Base-by-base conservation (phyloP, 1,284 basidiomycete species). In the Vanrija pseudolonga region DNA sequence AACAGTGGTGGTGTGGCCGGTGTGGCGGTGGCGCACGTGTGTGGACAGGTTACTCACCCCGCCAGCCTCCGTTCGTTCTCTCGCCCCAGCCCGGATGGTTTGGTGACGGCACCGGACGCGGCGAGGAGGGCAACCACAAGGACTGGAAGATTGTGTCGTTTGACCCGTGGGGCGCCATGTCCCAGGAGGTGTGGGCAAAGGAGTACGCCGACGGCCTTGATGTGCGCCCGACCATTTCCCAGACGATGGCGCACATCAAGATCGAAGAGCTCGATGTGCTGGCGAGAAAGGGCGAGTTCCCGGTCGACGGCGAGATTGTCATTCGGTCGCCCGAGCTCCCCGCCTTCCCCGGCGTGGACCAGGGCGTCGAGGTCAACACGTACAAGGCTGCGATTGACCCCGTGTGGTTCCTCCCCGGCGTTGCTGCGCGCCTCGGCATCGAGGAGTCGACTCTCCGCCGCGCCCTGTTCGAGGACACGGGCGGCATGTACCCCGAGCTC, bases 401-500 rank as follows among this genome's bases (percentile, higher is more conserved):
- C 0, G 91, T 96, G 12, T 97, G 94, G 94, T 92, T 88, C 73
- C 79, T 98, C 0, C 94, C 95, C 38, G 92, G 93, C n/a, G 85
- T 95, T 0, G 90, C 91, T 1, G 85, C 89, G 63, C 81, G 91
- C 26, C 90, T 95, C 66, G 87, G 85, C 40, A 91, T 95, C 47
- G 88, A 89, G 0, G 95, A 98, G 74, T 83, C 80, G 11, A 77
- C 90, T 1, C 82, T 98, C 9, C 85, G 94, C 32, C 82, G 94
- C 19, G 88, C 90, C 0, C 80, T 98, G 28, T 98, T 97, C 64
- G 61, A 60, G 72, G 93, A 97, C 56, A 80, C 79, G 0, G 92
- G 92, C 65, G 93, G 92, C 67, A 94, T 94, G 87, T 95, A 96
- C 74, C 93, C 93, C 2, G 94, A 98, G 67, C 83, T 98, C 45